Evolutionary conservation across 2,329 filamentous ascomycete genomes (phyloP), one percentile per base, ranked within the genome.

Genomic region (Ceratocystis eucalypticola): DNA sequence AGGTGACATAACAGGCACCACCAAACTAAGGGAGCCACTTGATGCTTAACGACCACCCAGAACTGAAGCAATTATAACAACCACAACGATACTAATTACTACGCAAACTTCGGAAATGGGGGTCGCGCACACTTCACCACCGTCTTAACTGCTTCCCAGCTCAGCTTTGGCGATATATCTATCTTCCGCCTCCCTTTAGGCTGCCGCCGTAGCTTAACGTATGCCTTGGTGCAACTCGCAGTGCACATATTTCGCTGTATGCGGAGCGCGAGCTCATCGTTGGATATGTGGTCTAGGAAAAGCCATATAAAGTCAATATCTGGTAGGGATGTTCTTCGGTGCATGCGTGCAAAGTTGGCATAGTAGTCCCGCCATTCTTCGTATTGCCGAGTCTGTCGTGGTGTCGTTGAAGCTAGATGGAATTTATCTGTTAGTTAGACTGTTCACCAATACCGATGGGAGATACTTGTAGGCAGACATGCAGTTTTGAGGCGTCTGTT

Each of bases 291-390:
- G 28, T 68, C 67, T 3, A 68, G 46, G 20, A 68, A 68, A n/a
- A 68, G 33, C 67, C 67, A 66, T 33, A 68, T 65, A 5, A 68
- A 66, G 6, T 68, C 65, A 22, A 59, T 30, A 5, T 68, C 67
- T 17, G 65, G 30, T 48, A 68, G 41, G 3, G 67, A 66, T 15
- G 67, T 68, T 30, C 45, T 28, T 8, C 65, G 67, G 20, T 68
- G 30, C 65, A 65, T 68, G 25, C 62, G 61, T 4, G 53, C 45
- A 50, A 68, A 66, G 28, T 44, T 66, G 22, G 62, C 53, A 22
- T 68, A 68, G 33, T 66, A 68, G 17, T 65, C 65, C 5, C 62
- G 55, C 67, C 67, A 68, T 63, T 68, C 65, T 63, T 61, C 57
- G 33, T 66, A 68, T 33, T 68, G 37, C 1, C 55, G 61, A 25